These are phyloP conservation scores for Erythrophleum ivorense DNA, from an alignment of 331 rosid genomes.

Conservation along the genomic window DNA sequence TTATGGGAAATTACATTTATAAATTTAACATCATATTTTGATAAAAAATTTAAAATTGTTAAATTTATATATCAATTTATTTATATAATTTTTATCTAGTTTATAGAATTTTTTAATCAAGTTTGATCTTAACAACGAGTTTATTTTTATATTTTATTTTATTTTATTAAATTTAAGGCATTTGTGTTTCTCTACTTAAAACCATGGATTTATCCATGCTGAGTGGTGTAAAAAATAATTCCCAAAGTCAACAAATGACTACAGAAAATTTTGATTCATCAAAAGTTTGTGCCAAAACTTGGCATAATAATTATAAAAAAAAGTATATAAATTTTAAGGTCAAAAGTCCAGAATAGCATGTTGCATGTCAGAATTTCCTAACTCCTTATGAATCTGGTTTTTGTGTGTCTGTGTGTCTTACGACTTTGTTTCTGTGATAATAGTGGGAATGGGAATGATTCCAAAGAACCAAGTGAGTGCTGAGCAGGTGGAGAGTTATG, in stretches of 20 bases:
- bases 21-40: too few species aligned
- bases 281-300: constrained; percentile 9
- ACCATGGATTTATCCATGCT: too few species aligned
- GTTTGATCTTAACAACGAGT: too few species aligned
- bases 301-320: background rate
- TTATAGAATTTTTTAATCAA: too few species aligned
- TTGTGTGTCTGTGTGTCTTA: background rate
- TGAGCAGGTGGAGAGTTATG: constrained; percentile 66
- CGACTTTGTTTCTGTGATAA: constrained; percentile 14
- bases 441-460: constrained; percentile 93
- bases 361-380: background rate
- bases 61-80: too few species aligned
- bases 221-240: too few species aligned
- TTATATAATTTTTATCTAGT: too few species aligned
- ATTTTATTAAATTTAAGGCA: too few species aligned
- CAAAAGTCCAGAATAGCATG: background rate
- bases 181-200: too few species aligned
- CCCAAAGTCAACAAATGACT: background rate
- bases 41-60: too few species aligned
- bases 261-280: background rate
- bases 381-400: background rate
- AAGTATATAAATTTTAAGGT: constrained; percentile 4
- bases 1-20: too few species aligned
- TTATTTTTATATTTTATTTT: background rate
- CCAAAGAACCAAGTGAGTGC: constrained; percentile 80